Base-by-base conservation (phyloP, 2,329 filamentous ascomycete genomes). In the Fusarium metavorans region DNA sequence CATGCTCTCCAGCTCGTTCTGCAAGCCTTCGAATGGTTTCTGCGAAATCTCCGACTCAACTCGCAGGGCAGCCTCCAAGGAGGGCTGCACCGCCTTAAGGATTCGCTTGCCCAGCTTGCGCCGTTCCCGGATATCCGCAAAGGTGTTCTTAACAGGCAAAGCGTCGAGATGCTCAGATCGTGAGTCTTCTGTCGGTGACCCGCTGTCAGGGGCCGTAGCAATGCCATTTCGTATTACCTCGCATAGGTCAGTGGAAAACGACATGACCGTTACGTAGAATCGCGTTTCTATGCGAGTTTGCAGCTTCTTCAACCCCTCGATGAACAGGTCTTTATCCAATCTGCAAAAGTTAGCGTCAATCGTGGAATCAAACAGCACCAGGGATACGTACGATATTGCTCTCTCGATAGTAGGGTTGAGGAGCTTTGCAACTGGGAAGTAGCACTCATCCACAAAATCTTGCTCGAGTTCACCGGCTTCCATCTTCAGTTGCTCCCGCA, bases 101-200 rank as follows among this genome's bases (percentile, higher is more conserved):
- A 98, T 97, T 30, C 95, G 91, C 83, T 97, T 98, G 27, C 94
- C 95, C n/a, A 97, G 86, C 76, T 93, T 93, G 78, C 94, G 93
- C 71, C 93, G 91, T 76, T 97, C 94, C 67, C 94, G 93, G 70
- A 95, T 91, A 77, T 97, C 95, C 68, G 83, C 85, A 82, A 84
- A 91, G 78, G 81, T 87, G 78, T 83, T 85, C 82, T 85, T 91
- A 73, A 73, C 84, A 76, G 77, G 87, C 73, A 79, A 93, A 81
- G 62, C 87, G 85, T 81, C 88, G 76, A 78, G 83, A 7, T 78
- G 71, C 37, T 85, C 84, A 50, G 75, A 71, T n/a, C 78, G 78
- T 43, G 81, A 74, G 7, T 78, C 74, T 25, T 81, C 72, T 2
- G 74, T 68, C 20, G 80, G 76, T 13, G 72, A 64, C 0, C 76